phyloP scores from a whole-genome alignment of 2,329 filamentous ascomycete species.

The Scopulariopsis brevicaulis region DNA sequence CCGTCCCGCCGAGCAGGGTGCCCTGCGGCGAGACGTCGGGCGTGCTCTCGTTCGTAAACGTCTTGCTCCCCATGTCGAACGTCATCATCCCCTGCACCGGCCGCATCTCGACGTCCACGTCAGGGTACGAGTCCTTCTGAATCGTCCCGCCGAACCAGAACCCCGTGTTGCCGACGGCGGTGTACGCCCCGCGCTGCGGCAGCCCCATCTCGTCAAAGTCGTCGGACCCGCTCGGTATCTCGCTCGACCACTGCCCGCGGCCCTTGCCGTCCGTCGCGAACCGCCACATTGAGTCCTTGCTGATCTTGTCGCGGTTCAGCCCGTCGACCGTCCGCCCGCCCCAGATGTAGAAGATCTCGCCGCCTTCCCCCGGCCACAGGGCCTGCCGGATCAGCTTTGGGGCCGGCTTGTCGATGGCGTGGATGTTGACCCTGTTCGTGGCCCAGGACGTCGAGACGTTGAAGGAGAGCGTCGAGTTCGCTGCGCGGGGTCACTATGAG shows the following conservation, averaged over 20 bases:
- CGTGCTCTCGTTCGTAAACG: constrained; percentile 4
- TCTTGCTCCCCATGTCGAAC: neutral
- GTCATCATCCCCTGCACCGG: neutral
- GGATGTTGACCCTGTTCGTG: constrained; percentile 2
- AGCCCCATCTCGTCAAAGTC: neutral
- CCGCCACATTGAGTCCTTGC: constrained; percentile 5
- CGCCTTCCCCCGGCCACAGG: constrained; percentile 1
- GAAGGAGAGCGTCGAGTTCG: constrained; percentile 8
- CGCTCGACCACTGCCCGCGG: constrained; percentile 6
- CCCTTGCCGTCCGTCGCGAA: constrained; percentile 7
- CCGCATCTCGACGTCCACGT: neutral
- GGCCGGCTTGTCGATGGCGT: neutral
- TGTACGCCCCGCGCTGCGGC: neutral
- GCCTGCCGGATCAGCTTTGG: constrained; percentile 3
- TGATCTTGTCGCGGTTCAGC: neutral
- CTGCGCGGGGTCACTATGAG: neutral
- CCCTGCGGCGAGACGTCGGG: constrained; percentile 4
- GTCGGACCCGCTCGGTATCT: constrained; percentile 2
- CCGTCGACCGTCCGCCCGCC: constrained; percentile 2
- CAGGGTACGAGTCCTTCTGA: neutral
- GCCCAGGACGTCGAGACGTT: constrained; percentile 7
- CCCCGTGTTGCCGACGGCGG: neutral
- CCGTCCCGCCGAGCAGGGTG: constrained; percentile 4
- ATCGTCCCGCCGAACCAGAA: neutral
- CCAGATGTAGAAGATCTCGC: constrained; percentile 6